These are phyloP conservation scores for Fusarium poae DNA, from an alignment of 2,329 filamentous ascomycete genomes.

Conservation along the genomic window DNA sequence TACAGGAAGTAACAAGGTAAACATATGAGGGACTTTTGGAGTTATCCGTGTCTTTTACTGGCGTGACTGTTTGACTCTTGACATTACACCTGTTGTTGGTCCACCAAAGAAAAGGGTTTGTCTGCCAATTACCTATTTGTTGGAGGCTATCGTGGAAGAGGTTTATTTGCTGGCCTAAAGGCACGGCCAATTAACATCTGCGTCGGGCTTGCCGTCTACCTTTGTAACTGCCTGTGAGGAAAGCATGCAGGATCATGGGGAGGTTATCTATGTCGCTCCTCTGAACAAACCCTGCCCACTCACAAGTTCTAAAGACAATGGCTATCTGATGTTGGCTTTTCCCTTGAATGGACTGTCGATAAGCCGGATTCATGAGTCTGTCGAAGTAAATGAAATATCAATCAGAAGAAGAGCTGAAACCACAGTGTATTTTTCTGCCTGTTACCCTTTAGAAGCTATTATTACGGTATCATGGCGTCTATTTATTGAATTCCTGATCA, in stretches of 20 bases:
- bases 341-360: too few species aligned
- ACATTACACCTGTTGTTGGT: conserved; percentile 1
- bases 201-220: conserved; percentile 32
- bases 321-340: conserved; percentile 2
- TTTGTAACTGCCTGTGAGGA: conserved; percentile 12
- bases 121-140: background rate
- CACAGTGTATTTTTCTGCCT: background rate
- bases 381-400: background rate
- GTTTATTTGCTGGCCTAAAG: background rate
- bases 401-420: background rate
- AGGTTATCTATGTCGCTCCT: conserved; percentile 10
- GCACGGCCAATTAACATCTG: conserved; percentile 6
- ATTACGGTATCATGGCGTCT: background rate
- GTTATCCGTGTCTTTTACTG: conserved; percentile 1
- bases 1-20: conserved; percentile 2
- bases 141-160: conserved; percentile 11
- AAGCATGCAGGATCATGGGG: conserved; percentile 25
- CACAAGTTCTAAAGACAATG: background rate
- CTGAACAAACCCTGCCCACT: conserved; percentile 18
- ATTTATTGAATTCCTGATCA: background rate
- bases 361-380: background rate
- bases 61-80: conserved; percentile 12
- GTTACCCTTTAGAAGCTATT: background rate
- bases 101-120: background rate
- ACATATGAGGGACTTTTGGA: conserved; percentile 20